phyloP scores from a whole-genome alignment of 2,329 filamentous ascomycete species.

The Colletotrichum sp. region DNA sequence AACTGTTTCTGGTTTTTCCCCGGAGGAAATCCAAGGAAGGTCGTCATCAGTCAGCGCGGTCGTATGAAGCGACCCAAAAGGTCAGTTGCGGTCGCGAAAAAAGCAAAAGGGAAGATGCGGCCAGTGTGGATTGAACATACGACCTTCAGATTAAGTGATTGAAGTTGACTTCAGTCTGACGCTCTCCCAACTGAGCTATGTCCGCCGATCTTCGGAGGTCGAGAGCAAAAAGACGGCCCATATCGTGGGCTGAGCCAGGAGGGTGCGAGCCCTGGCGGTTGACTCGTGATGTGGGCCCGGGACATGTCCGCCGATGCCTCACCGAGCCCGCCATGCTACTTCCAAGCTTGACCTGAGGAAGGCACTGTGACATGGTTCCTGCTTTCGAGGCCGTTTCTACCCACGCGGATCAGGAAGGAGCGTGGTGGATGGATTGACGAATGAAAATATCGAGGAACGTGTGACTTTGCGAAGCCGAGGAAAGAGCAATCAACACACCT shows the following conservation, averaged over 20 bases:
- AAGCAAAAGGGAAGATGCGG: neutral
- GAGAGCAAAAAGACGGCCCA: fast-evolving
- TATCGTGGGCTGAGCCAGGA: neutral
- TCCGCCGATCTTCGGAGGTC: neutral
- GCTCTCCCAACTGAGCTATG: slow-evolving; percentile 5
- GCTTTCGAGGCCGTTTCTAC: neutral
- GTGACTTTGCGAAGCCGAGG: neutral
- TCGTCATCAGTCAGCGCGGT: neutral
- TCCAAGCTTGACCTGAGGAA: neutral
- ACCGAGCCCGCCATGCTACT: neutral
- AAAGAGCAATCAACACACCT: neutral
- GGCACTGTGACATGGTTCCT: neutral
- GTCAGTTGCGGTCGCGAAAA: neutral
- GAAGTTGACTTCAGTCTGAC: neutral
- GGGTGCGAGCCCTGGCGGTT: neutral
- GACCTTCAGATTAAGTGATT: too few species aligned
- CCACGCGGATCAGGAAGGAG: neutral
- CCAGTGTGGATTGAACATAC: neutral
- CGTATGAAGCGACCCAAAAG: neutral
- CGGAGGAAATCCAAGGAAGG: neutral
- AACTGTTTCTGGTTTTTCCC: neutral
- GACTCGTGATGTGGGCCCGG: neutral
- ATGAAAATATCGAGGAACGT: neutral
- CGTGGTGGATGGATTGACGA: neutral
- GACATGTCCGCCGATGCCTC: neutral